Conservation (phyloP, 305 asterid species). For the Fraxinus albicans region DNA sequence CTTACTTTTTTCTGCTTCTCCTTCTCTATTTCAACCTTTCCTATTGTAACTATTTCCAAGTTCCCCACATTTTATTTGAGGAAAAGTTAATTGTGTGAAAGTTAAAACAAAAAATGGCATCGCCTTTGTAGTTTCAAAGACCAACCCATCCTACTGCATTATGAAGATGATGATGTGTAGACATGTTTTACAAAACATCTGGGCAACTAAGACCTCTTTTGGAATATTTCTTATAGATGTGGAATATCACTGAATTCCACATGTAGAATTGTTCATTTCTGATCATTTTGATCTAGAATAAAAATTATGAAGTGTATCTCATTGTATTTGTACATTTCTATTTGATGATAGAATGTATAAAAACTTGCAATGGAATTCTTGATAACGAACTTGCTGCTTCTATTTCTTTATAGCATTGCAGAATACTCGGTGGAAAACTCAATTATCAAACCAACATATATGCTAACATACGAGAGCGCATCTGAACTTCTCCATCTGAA, state of each 20-base stretch:
- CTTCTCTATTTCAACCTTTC: neutral
- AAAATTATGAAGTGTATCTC: neutral
- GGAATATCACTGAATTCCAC: neutral
- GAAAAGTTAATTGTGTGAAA: conserved; percentile 3
- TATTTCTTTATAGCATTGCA: conserved; percentile 64
- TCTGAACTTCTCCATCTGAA: conserved; percentile 88
- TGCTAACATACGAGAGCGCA: conserved; percentile 97
- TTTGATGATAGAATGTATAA: neutral
- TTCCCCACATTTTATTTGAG: neutral
- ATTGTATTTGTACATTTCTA: conserved; percentile 4
- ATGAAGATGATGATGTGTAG: neutral
- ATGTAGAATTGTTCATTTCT: neutral
- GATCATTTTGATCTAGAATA: neutral
- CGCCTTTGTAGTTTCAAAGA: neutral
- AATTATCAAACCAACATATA: conserved; percentile 83
- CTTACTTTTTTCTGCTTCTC: neutral
- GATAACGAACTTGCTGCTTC: conserved; percentile 27
- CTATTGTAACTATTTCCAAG: neutral
- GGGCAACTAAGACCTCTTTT: neutral
- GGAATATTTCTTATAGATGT: conserved; percentile 11
- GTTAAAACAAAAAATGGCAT: neutral
- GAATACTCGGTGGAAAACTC: conserved; percentile 88
- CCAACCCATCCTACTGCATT: neutral
- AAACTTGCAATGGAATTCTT: conserved; percentile 1
- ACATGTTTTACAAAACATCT: neutral